Percentiles rank a stretch among this genome's conserved stretches.
Conservation (phyloP, 2,329 filamentous ascomycete genomes). For the Lasiodiplodia sp. region DNA sequence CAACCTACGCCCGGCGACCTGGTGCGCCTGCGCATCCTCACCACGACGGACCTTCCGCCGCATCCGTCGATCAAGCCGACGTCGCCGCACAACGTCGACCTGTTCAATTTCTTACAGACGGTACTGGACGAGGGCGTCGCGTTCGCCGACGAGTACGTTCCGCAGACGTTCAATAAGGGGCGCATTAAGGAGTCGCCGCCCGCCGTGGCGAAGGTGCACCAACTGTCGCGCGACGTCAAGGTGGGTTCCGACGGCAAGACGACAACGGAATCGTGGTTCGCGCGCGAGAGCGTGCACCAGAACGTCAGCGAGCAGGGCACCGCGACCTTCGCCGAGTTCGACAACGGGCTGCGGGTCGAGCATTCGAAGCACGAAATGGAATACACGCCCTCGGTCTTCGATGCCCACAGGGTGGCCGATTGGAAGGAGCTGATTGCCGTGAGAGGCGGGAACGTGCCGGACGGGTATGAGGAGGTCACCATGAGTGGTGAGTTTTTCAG, state of each 20-base stretch:
- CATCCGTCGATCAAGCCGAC: constrained; percentile 41
- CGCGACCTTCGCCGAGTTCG: constrained; percentile 71
- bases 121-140: constrained; percentile 66
- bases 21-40: constrained; percentile 43
- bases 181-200: constrained; percentile 16
- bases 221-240: constrained; percentile 61
- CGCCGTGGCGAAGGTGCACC: constrained; percentile 56
- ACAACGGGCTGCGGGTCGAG: constrained; percentile 63
- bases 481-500: constrained; percentile 45
- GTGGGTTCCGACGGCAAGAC: constrained; percentile 48
- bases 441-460: constrained; percentile 36
- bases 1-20: constrained; percentile 25
- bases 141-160: constrained; percentile 65
- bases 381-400: constrained; percentile 66
- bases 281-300: constrained; percentile 67
- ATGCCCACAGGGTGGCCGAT: constrained; percentile 51
- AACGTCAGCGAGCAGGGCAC: constrained; percentile 60
- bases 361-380: constrained; percentile 64
- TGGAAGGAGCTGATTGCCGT: constrained; percentile 43
- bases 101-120: constrained; percentile 60
- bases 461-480: constrained; percentile 41
- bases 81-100: constrained; percentile 58
- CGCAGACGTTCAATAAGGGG: constrained; percentile 61
- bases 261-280: constrained; percentile 67
- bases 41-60: constrained; percentile 41